Base-by-base conservation (phyloP, 345 rosid genomes). In the Salix arbutifolia region DNA sequence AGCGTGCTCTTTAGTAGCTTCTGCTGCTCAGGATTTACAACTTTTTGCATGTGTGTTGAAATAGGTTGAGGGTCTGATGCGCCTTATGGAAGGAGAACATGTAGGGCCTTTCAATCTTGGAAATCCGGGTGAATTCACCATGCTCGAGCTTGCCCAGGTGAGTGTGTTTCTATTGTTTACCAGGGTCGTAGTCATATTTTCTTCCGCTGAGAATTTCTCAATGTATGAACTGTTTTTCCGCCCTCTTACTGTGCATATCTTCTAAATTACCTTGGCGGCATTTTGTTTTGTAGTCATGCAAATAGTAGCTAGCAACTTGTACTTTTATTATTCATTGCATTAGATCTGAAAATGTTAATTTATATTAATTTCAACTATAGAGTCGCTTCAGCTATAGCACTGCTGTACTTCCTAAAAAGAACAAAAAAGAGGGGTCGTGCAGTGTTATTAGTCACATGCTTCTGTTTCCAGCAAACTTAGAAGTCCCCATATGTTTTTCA, bases 61-160 rank as follows among this genome's bases (percentile, higher is more conserved):
- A 65, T 83, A 92, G 97, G 99, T 96, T 6, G 99, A 96, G 83
- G 98, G 99, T 75, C 85, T 93, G 70, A 89, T 93, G 86, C 91
- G 98, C 37, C 79, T 96, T 73, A 93, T 96, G 99, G 99, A 96
- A 87, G 94, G 99, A 14, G 94, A 96, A 62, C 96, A 93, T 30
- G 97, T 93, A 8, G 99, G 98, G 4, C 99, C 98, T 61, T 96
- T 96, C 82, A 96, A 96, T 82, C 94, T 92, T 65, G 99, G 98
- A 50, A 95, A 95, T 82, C 99, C 99, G 0, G 99, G 99, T 66
- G 98, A 96, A 90, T 95, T 95, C 85, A 95, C 99, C 81, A 93
- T 96, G 99, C 94, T 96, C 73, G 98, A 93, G 79, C 98, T 96
- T 4, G 99, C 99, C 17, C 77, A 93, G 97, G 98, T 94, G 18